Conservation (phyloP, 1,284 basidiomycete genomes). For the Tilletiopsis washingtonensis region DNA sequence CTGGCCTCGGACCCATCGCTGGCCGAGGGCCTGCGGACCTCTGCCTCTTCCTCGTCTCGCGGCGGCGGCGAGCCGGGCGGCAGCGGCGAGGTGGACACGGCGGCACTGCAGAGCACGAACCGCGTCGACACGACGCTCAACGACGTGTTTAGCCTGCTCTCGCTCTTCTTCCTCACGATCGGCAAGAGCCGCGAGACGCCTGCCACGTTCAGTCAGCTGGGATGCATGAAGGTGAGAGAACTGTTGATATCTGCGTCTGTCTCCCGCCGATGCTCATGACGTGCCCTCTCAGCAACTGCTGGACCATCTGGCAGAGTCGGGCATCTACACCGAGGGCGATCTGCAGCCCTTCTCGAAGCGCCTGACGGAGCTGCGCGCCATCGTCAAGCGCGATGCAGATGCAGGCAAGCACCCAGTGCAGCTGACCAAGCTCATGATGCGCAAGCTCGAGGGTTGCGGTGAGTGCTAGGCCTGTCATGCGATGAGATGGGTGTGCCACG, state of each 20-base stretch:
- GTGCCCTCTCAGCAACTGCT: constrained; percentile 25
- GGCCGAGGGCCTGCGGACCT: too few relatives aligned
- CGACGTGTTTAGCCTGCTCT: constrained; percentile 45
- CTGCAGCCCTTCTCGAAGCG: constrained; percentile 40
- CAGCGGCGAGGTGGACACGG: constrained; percentile 2
- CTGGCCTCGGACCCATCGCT: too few relatives aligned
- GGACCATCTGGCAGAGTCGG: constrained; percentile 44
- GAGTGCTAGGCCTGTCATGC: constrained; percentile 47
- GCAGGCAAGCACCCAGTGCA: constrained; percentile 73
- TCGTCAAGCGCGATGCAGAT: constrained; percentile 50
- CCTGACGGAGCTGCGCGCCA: constrained; percentile 39
- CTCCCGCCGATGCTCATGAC: not conserved
- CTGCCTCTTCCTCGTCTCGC: not conserved
- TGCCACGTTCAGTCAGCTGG: constrained; percentile 42
- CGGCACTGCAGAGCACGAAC: constrained; percentile 27
- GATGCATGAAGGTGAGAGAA: constrained; percentile 34
- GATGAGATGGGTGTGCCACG: not conserved
- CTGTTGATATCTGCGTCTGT: not conserved
- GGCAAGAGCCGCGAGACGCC: constrained; percentile 43
- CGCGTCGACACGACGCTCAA: constrained; percentile 46
- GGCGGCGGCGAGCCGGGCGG: not conserved
- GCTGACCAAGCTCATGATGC: constrained; percentile 79
- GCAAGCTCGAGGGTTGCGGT: constrained; percentile 88
- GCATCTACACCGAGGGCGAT: constrained; percentile 45
- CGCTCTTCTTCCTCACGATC: constrained; percentile 47